Evolutionary conservation across 2,329 filamentous ascomycete genomes (phyloP), one percentile per base, ranked within the genome.

Genomic region (Microcyclosporella mali): DNA sequence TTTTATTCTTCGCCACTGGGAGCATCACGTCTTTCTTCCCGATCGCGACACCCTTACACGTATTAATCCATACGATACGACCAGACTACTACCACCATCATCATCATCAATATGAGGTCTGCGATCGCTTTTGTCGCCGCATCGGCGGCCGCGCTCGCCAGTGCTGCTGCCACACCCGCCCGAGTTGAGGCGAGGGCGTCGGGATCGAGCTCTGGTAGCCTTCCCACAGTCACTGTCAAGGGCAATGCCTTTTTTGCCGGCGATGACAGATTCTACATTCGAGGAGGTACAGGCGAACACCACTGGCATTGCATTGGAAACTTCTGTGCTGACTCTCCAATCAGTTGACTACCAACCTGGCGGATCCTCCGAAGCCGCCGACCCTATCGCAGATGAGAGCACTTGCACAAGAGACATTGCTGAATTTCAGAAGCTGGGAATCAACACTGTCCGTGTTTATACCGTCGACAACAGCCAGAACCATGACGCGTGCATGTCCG

Each of bases 361-460:
- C 57, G 81, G 81, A 49, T 75, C 79, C 10, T 81, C 78, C 40
- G 65, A 79, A 32, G 66, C 78, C 37, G 68, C 70, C 41, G 88
- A 95, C 62, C 88, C 88, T 47, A 82, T 95, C 40, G 81, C 85
- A 49, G 82, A 94, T 57, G 61, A 71, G 17, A 66, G 66, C 3
- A 69, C 74, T 59, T 95, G 89, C 78, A 75, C 78, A 65, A 84
- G 88, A 52, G 88, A 94, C 61, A 84, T 95, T 56, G 68, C 70
- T 39, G 74, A 87, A 63, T 94, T 95, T 79, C 78, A 86, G 72
- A 78, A 88, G 54, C 75, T 95, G 38, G 88, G 88, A 37, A 72
- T 95, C 69, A 95, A 95, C 74, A 88, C 88, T 18, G 75, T 95
- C 62, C 88, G 89, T 66, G 85, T 95, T 49, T 95, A 95, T 76